These are phyloP conservation scores for Carpinus fangiana DNA, from an alignment of 306 rosid species.

Conservation along the genomic window DNA sequence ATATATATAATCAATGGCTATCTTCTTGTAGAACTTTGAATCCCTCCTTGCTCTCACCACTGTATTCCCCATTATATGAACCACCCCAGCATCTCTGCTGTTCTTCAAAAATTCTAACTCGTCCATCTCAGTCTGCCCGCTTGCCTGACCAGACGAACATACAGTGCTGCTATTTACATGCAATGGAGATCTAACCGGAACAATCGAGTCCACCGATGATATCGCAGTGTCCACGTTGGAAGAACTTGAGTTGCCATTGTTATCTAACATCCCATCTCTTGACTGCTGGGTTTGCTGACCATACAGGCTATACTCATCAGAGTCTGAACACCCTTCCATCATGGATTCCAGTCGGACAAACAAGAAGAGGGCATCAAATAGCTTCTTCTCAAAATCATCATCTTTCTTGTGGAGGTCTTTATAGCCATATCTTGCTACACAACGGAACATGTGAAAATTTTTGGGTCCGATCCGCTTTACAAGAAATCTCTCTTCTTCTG, in stretches of 20 bases:
- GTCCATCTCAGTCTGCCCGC: slow-evolving; percentile 42
- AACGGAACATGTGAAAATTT: slow-evolving; percentile 59
- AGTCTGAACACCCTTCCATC: slow-evolving; percentile 61
- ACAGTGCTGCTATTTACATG: slow-evolving; percentile 15
- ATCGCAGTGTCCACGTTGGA: slow-evolving; percentile 27
- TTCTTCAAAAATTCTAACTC: slow-evolving; percentile 49
- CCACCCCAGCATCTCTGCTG: slow-evolving; percentile 57
- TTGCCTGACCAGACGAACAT: slow-evolving; percentile 28
- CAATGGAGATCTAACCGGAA: slow-evolving; percentile 30
- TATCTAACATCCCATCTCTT: slow-evolving; percentile 28
- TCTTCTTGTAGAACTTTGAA: slow-evolving; percentile 39
- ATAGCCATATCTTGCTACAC: slow-evolving; percentile 64
- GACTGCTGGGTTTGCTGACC: slow-evolving; percentile 44
- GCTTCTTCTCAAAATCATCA: slow-evolving; percentile 57
- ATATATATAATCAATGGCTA: slow-evolving; percentile 50
- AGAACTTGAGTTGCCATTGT: slow-evolving; percentile 23
- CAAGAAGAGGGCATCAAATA: slow-evolving; percentile 47
- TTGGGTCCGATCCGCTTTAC: slow-evolving; percentile 56
- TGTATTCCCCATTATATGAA: slow-evolving; percentile 60
- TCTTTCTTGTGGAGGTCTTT: slow-evolving; percentile 56
- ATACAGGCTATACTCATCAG: slow-evolving; percentile 47
- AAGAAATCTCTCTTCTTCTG: slow-evolving; percentile 56
- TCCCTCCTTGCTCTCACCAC: slow-evolving; percentile 49
- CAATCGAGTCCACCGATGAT: slow-evolving; percentile 43
- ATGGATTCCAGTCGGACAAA: slow-evolving; percentile 50